Base-by-base conservation (phyloP, 352 stramenopile species). In the Pythium grandisporangium region DNA sequence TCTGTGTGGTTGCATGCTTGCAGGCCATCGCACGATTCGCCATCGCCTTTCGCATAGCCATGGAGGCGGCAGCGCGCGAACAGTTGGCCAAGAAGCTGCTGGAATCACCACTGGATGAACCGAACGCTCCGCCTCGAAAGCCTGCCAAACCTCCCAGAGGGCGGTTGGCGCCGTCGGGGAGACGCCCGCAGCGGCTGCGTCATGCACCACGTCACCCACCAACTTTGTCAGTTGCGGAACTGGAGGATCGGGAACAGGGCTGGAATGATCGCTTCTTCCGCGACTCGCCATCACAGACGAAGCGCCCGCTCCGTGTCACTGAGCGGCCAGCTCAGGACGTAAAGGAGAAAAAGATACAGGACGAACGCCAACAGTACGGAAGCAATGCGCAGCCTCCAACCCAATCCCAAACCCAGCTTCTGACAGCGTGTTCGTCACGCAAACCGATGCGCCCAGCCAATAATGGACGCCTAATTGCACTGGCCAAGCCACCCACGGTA, bases 261-360 rank as follows among this genome's bases (percentile, higher is more conserved):
- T 90, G 73, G 73, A 84, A 90, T 30, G 70, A 82, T 45, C 73
- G 73, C 1, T 90, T 90, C 44, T 56, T 63, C 17, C 58, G 78
- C 11, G 63, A 84, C n/a, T 53, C 57, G 21, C 70, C 66, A 4
- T 51, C 52, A 12, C 72, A 72, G 29, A 64, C 61, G 5, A 83
- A 70, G 27, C 77, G 80, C 29, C 51, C 51, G 1, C 51, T 42
- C 5, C 60, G 57, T 6, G n/a, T n/a, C n/a, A 37, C 59, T 3
- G 45, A 61, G n/a, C 55, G 55, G 12, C 12, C 17, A 5, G 33
- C 17, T n/a, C 42, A 58, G 6, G 30, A 50, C 10, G 33, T 34
- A 1, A 85, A 65, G 45, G 71, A 84, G 30, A 53, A 53, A 4
- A 74, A 70, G 32, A 79, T 81, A 23, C 57, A 48, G 12, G 64